A percentile compares a stretch with the other conserved stretches of the same genome.
Evolutionary conservation across 768 basidiomycete genomes (phyloP).

Genomic region (Chalciporus pseudorubinellus): DNA sequence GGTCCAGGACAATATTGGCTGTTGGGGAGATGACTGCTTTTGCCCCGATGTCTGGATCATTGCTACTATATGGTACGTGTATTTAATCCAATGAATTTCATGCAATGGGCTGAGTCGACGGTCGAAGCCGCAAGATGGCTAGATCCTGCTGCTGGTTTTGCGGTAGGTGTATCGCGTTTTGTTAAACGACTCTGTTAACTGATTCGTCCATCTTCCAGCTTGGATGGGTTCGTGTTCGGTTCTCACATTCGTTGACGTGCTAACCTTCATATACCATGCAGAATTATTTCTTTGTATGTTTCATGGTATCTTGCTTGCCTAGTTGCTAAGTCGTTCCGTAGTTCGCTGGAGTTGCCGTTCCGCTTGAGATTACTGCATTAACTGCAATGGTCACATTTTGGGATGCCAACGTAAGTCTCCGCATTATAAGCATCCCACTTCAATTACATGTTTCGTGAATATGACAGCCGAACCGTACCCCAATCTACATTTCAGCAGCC

Average conservation of each 20-base stretch:
- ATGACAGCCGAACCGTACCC: slow-evolving; percentile 34
- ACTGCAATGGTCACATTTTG: slow-evolving; percentile 52
- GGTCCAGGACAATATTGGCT: slow-evolving; percentile 26
- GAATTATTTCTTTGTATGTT: slow-evolving; percentile 36
- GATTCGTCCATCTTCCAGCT: slow-evolving; percentile 9
- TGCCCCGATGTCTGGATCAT: slow-evolving; percentile 29
- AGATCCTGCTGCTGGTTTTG: slow-evolving; percentile 32
- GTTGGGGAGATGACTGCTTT: slow-evolving; percentile 30
- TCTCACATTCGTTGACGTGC: neutral
- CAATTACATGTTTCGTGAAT: slow-evolving; percentile 9
- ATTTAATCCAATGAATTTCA: neutral
- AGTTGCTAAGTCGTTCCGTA: neutral
- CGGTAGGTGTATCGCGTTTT: slow-evolving; percentile 16
- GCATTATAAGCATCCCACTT: neutral
- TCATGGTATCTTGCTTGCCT: neutral
- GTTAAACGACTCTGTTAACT: neutral
- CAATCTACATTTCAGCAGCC: slow-evolving; percentile 40
- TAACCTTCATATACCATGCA: slow-evolving; percentile 7
- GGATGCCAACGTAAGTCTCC: slow-evolving; percentile 32
- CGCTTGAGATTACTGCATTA: slow-evolving; percentile 51
- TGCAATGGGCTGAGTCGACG: neutral
- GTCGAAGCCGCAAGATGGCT: slow-evolving; percentile 32
- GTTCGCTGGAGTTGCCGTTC: slow-evolving; percentile 38
- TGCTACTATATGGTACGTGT: slow-evolving; percentile 26
- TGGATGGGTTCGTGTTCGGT: slow-evolving; percentile 20